Conservation (phyloP, 2,329 filamentous ascomycete genomes). For the Ascochyta pisi region DNA sequence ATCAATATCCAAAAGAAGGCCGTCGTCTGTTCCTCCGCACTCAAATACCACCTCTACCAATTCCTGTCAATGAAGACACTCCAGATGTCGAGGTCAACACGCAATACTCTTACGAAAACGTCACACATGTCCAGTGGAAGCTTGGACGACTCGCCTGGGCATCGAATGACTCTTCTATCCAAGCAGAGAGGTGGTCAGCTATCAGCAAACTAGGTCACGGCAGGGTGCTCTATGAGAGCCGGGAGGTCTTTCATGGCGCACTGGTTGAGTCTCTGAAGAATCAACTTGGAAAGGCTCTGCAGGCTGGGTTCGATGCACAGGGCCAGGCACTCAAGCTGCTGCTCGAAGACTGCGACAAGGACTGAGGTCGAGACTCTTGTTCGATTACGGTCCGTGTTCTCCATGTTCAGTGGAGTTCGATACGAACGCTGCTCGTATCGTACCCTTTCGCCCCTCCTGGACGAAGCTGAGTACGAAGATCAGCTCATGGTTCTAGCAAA, state of each 20-base stretch:
- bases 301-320: conserved; percentile 39
- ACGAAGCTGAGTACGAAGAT: not conserved
- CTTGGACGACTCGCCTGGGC: conserved; percentile 38
- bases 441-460: not conserved
- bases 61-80: conserved; percentile 36
- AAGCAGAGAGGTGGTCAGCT: conserved; percentile 39
- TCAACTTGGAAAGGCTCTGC: conserved; percentile 24
- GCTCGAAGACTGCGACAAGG: conserved; percentile 19
- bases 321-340: conserved; percentile 35
- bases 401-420: not conserved
- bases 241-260: conserved; percentile 36
- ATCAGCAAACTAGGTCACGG: conserved; percentile 33
- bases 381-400: not conserved
- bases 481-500: not conserved
- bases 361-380: not conserved
- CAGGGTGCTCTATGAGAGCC: conserved; percentile 39
- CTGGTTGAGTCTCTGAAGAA: conserved; percentile 23
- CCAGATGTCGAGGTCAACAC: conserved; percentile 34
- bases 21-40: conserved; percentile 32
- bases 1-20: conserved; percentile 36
- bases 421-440: not conserved
- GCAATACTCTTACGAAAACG: conserved; percentile 35
- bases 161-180: conserved; percentile 19
- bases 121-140: conserved; percentile 38
- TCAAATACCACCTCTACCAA: conserved; percentile 39